Percentiles rank a stretch among this genome's conserved stretches.
Evolutionary conservation across 2,329 filamentous ascomycete genomes (phyloP).

Genomic region (Sclerotinia minor): DNA sequence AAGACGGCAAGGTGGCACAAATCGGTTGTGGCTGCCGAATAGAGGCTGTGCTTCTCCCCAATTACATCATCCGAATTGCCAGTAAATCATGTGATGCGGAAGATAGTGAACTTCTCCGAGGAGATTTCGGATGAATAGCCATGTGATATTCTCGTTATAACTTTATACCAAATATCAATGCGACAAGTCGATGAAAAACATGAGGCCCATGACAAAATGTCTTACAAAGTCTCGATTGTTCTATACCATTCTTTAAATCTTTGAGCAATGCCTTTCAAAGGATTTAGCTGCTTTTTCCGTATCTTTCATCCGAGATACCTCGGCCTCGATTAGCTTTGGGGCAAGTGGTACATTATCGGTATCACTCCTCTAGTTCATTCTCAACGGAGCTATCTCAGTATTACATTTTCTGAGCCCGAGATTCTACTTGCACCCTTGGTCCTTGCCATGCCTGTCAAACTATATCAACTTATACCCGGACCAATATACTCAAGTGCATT

Average conservation of each 20-base stretch:
- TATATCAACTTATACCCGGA: not conserved
- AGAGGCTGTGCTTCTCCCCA: not conserved
- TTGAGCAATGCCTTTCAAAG: not conserved
- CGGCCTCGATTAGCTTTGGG: too few relatives aligned
- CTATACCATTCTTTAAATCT: not conserved
- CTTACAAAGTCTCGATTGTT: not conserved
- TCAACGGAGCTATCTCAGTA: not conserved
- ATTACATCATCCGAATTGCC: constrained; percentile 1
- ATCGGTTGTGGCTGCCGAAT: constrained; percentile 1
- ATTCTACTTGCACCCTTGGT: not conserved
- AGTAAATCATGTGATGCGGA: not conserved
- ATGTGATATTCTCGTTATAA: not conserved
- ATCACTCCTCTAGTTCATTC: not conserved
- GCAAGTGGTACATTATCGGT: not conserved
- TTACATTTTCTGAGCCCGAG: not conserved
- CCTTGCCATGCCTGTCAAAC: not conserved
- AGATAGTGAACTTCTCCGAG: not conserved
- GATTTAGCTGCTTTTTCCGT: not conserved
- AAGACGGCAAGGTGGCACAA: constrained; percentile 11
- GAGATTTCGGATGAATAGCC: not conserved
- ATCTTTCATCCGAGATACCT: not conserved
- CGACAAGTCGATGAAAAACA: not conserved
- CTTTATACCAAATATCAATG: not conserved
- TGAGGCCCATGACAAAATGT: not conserved
- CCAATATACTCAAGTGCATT: not conserved